phyloP scores from a whole-genome alignment of 768 basidiomycete genomes.

The Tricholoma terreum region DNA sequence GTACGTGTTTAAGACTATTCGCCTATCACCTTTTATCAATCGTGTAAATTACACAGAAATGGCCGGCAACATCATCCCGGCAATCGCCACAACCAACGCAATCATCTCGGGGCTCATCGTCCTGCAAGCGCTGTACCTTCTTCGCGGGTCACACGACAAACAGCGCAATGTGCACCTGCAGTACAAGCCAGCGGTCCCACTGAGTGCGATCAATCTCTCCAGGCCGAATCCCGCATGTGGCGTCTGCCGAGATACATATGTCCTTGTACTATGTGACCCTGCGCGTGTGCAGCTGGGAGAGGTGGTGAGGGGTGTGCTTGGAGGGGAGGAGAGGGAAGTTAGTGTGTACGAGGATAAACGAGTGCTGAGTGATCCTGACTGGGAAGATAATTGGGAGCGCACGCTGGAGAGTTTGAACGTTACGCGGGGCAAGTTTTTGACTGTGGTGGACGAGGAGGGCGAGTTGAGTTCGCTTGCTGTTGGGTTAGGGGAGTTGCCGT shows the following conservation, averaged over 20 bases:
- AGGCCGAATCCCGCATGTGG: conserved; percentile 77
- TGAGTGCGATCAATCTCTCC: conserved; percentile 65
- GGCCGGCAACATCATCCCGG: conserved; percentile 99
- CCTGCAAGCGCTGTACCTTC: conserved; percentile 82
- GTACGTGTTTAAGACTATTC: conserved; percentile 34
- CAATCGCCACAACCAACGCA: conserved; percentile 98
- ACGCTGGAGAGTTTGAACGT: conserved; percentile 82
- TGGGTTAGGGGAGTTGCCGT: conserved; percentile 70
- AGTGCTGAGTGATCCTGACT: conserved; percentile 88
- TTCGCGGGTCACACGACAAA: conserved; percentile 58
- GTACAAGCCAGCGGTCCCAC: conserved; percentile 74
- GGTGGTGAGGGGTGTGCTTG: conserved; percentile 66
- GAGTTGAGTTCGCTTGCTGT: conserved; percentile 70
- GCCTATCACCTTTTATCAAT: neutral
- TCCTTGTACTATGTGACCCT: conserved; percentile 71
- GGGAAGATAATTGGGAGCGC: conserved; percentile 81
- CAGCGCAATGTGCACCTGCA: conserved; percentile 78
- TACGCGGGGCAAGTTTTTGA: conserved; percentile 80
- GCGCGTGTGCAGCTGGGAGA: conserved; percentile 65
- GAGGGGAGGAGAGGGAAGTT: conserved; percentile 58
- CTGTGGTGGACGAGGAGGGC: conserved; percentile 86
- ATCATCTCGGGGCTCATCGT: conserved; percentile 95
- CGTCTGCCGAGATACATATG: conserved; percentile 84
- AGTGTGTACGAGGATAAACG: conserved; percentile 86
- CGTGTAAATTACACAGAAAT: conserved; percentile 59